These are phyloP conservation scores for Pseudogymnoascus sp. DNA, from an alignment of 2,329 filamentous ascomycete genomes.

Conservation along the genomic window DNA sequence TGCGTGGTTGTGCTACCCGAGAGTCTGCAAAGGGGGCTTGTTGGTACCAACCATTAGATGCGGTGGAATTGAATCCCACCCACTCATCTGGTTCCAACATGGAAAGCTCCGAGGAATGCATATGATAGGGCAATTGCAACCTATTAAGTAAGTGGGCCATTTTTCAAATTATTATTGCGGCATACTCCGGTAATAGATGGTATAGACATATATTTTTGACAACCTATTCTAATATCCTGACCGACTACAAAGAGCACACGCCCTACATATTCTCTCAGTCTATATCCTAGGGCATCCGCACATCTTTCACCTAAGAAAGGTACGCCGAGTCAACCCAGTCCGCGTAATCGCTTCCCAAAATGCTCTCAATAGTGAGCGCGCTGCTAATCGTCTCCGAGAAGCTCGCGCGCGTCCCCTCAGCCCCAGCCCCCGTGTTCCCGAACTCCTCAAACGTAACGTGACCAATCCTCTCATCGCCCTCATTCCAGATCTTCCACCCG, in stretches of 20 bases:
- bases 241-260: neutral
- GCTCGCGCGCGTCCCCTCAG: slow-evolving; percentile 38
- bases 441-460: slow-evolving; percentile 45
- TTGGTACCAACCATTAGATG: neutral
- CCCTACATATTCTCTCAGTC: neutral
- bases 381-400: slow-evolving; percentile 35
- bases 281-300: neutral
- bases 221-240: neutral
- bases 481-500: slow-evolving; percentile 44
- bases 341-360: slow-evolving; percentile 37
- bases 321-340: slow-evolving; percentile 38
- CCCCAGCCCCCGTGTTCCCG: slow-evolving; percentile 42
- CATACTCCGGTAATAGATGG: neutral
- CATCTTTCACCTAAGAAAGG: slow-evolving; percentile 19
- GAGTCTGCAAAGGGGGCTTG: neutral
- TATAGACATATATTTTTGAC: neutral
- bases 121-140: neutral
- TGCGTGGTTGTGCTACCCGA: neutral
- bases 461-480: slow-evolving; percentile 33
- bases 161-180: neutral
- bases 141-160: neutral
- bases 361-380: slow-evolving; percentile 34
- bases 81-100: neutral
- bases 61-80: neutral
- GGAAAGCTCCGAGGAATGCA: neutral